Conservation (phyloP, 2,329 filamentous ascomycete genomes). For the Cytospora piceicola region DNA sequence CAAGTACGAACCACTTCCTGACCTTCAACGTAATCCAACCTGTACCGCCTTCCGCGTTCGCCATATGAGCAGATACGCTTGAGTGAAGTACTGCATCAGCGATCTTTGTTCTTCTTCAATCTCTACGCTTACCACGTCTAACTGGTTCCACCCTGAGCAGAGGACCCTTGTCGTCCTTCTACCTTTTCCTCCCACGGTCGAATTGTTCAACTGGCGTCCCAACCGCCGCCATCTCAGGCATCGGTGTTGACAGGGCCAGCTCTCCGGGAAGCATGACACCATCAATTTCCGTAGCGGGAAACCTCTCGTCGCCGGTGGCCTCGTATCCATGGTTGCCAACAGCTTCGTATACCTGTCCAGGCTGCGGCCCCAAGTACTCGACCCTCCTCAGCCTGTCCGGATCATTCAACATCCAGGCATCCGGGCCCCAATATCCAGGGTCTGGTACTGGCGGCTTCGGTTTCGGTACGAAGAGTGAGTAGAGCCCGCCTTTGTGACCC, state of each 20-base stretch:
- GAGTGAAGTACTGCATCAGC: too few relatives aligned
- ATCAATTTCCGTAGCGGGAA: constrained; percentile 5
- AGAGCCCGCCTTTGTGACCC: background rate
- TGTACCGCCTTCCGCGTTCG: too few relatives aligned
- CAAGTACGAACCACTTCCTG: too few relatives aligned
- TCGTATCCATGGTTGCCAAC: constrained; percentile 1
- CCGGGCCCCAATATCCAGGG: constrained; percentile 6
- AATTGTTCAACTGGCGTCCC: background rate
- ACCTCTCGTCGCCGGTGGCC: constrained; percentile 7
- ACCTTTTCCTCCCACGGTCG: background rate
- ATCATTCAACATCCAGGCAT: background rate
- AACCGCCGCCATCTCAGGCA: background rate
- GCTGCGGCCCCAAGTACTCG: constrained; percentile 3
- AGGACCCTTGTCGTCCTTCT: background rate
- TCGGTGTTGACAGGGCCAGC: background rate
- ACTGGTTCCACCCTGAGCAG: background rate
- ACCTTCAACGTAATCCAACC: too few relatives aligned
- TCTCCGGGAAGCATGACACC: background rate
- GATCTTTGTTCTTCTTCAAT: background rate
- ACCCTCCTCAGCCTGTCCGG: background rate
- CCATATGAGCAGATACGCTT: too few relatives aligned
- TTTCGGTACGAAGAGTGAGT: background rate
- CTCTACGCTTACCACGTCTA: too few relatives aligned
- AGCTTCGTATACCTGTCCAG: constrained; percentile 4
- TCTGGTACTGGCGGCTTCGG: background rate